Conservation (phyloP, 2,329 filamentous ascomycete genomes). For the Fusarium succisae region DNA sequence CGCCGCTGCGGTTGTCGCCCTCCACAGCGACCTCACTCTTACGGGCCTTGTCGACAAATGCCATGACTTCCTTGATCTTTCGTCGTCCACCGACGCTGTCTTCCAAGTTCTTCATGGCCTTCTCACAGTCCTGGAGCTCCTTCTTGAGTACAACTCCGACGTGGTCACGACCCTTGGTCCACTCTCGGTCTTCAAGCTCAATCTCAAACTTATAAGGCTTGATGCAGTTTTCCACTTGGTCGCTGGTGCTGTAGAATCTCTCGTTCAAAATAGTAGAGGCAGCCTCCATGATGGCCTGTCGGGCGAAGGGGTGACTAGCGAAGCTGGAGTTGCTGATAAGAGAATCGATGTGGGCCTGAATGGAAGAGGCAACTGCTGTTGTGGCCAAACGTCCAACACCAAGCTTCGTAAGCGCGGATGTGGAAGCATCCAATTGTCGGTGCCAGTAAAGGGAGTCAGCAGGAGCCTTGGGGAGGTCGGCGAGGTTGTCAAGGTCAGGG, state of each 20-base stretch:
- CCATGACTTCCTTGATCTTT: constrained; percentile 89
- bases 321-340: constrained; percentile 87
- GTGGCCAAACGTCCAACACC: constrained; percentile 94
- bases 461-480: constrained; percentile 84
- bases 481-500: constrained; percentile 76
- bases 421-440: constrained; percentile 91
- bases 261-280: constrained; percentile 91
- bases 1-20: constrained; percentile 83
- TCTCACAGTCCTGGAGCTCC: constrained; percentile 85
- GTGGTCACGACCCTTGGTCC: constrained; percentile 85
- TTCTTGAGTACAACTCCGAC: constrained; percentile 83
- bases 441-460: constrained; percentile 90
- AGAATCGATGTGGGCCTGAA: constrained; percentile 83
- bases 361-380: constrained; percentile 86
- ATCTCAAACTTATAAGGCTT: constrained; percentile 99
- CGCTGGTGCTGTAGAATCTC: constrained; percentile 94
- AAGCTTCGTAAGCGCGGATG: constrained; percentile 89
- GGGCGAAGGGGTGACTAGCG: constrained; percentile 87
- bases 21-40: constrained; percentile 87
- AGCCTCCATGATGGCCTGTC: constrained; percentile 91
- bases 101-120: constrained; percentile 80
- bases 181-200: constrained; percentile 91
- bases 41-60: constrained; percentile 88
- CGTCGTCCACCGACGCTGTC: constrained; percentile 79
- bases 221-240: constrained; percentile 98